phyloP scores from a whole-genome alignment of 306 rosid genomes.

The Fragaria nilgerrensis region DNA sequence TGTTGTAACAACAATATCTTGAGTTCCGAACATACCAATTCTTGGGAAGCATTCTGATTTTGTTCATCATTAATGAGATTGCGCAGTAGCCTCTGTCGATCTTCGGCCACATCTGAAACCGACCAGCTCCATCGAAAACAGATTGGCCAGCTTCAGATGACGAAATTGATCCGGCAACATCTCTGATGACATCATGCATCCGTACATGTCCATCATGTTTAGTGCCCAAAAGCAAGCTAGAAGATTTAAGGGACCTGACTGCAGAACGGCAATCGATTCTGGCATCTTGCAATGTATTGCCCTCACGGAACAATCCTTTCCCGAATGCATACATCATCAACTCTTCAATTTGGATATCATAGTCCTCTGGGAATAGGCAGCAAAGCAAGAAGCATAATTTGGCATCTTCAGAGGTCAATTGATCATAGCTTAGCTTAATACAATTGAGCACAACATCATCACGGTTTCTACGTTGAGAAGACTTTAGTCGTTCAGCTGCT shows the following conservation, averaged over 20 bases:
- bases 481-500: neutral
- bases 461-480: neutral
- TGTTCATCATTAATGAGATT: neutral
- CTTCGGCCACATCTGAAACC: neutral
- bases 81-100: neutral
- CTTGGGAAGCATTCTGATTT: neutral
- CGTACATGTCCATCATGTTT: neutral
- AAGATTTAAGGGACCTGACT: slow-evolving; percentile 11
- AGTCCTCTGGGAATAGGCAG: neutral
- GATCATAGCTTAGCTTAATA: slow-evolving; percentile 27
- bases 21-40: slow-evolving; percentile 11
- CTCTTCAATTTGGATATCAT: neutral
- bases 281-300: neutral
- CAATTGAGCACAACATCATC: neutral
- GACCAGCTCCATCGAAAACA: neutral
- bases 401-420: neutral
- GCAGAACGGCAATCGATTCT: neutral
- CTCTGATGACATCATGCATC: slow-evolving; percentile 38
- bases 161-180: slow-evolving; percentile 24
- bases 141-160: neutral
- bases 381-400: slow-evolving; percentile 19
- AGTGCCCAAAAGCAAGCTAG: slow-evolving; percentile 15
- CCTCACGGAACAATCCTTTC: neutral
- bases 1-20: neutral
- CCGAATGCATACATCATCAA: slow-evolving; percentile 9